Evolutionary conservation across 768 basidiomycete genomes (phyloP).

Genomic region (Lactifluus echinatus): DNA sequence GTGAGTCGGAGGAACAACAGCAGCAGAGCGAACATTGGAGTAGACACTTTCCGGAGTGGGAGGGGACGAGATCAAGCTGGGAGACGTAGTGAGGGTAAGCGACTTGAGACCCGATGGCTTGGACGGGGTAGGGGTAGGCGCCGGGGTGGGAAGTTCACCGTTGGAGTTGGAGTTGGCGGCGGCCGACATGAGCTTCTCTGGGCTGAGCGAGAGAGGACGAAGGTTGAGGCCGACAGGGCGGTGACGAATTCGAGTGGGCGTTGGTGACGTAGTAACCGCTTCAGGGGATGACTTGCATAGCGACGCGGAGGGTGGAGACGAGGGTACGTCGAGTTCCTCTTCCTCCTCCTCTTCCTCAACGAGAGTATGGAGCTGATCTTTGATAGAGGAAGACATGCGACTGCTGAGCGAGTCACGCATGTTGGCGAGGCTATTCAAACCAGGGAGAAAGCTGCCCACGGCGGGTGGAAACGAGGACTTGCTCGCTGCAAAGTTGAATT

Average conservation of each 20-base stretch:
- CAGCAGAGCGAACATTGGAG: constrained; percentile 21
- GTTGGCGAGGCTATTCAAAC: constrained; percentile 36
- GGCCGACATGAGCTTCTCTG: constrained; percentile 37
- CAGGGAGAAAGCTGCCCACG: constrained; percentile 34
- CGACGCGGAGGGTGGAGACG: constrained; percentile 18
- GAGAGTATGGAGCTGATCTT: constrained; percentile 71
- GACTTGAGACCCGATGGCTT: constrained; percentile 43
- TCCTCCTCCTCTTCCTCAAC: constrained; percentile 87
- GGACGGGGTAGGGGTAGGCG: constrained; percentile 49
- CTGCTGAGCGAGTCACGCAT: constrained; percentile 81
- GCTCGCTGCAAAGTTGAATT: constrained; percentile 34
- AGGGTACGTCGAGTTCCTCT: constrained; percentile 41
- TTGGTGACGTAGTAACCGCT: constrained; percentile 21
- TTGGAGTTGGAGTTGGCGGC: too few relatives aligned
- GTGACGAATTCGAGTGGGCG: constrained; percentile 41
- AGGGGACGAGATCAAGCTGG: constrained; percentile 17
- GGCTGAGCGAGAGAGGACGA: constrained; percentile 63
- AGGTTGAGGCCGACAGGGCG: constrained; percentile 62
- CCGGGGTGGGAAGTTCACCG: constrained; percentile 21
- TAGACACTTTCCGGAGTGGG: neutral
- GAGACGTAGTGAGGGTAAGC: constrained; percentile 37
- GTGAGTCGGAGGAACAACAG: constrained; percentile 27
- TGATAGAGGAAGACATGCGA: constrained; percentile 55
- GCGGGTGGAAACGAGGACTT: constrained; percentile 53
- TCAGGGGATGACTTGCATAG: neutral